Evolutionary conservation across 2,329 filamentous ascomycete species (phyloP), one percentile per base, ranked within the genome.

Genomic region (Magnaporthiopsis incrustans): DNA sequence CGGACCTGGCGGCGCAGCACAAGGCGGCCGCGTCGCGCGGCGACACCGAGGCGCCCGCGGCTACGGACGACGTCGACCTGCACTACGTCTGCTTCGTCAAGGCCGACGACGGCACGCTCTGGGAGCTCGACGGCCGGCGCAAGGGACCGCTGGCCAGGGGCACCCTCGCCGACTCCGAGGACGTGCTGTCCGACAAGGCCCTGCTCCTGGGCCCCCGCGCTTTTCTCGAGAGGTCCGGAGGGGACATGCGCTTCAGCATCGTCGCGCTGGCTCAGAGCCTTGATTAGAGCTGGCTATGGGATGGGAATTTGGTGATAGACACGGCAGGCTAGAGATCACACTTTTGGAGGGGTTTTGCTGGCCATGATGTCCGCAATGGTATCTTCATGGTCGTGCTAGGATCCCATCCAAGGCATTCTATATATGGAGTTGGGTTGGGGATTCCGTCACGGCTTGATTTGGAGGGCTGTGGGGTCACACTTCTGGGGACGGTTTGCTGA

Each of bases 21-120:
- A 85, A 86, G 60, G 84, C 85, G 66, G 92, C 92, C 18, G 95
- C 94, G 6, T 82, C 82, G 10, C 79, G 83, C 66, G 94, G 94
- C 25, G 91, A 94, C 73, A 96, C 92, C 1, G 73, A 81, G 15
- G 91, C 93, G 1, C 94, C 95, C 0, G 78, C 84, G 63, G 91
- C 92, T 11, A 83, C 87, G n/a, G 90, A 91, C 70, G 85, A 89
- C 69, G 82, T 97, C n/a, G 94, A 97, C 73, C 81, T 97, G 70
- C 95, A 99, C 79, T 98, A 96, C 74, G 94, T 98, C 60, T 95
- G 91, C 72, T 99, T 98, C 76, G 90, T 95, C 63, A 95, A 93
- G 79, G 81, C 81, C 38, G 77, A 77, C 62, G 86, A 90, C 73
- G 88, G 88, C 64, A 83, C 74, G 15, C 71, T 86, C 53, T 86